Conservation (phyloP, 2,329 filamentous ascomycete species). For the Lecanicillium sp. region DNA sequence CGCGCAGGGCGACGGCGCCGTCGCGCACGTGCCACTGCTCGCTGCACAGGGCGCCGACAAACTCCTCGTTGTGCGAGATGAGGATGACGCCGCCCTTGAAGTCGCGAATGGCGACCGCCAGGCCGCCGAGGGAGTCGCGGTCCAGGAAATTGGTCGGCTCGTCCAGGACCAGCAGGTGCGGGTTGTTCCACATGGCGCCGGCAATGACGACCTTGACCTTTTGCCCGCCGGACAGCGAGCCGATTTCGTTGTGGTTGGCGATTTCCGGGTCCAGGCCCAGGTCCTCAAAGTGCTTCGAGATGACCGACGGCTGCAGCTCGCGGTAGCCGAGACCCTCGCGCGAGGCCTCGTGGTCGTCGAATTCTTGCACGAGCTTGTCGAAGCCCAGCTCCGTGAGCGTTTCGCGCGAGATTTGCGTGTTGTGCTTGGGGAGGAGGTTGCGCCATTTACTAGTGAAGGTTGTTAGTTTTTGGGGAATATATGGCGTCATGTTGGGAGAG, state of each 20-base stretch:
- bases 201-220: constrained; percentile 99
- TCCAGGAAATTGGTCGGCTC: constrained; percentile 99
- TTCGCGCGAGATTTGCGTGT: constrained; percentile 87
- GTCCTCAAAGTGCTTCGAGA: constrained; percentile 97
- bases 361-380: constrained; percentile 91
- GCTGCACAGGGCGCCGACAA: constrained; percentile 88
- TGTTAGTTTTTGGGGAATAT: constrained; percentile 17
- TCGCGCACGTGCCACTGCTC: constrained; percentile 95
- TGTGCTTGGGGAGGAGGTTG: constrained; percentile 81
- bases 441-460: constrained; percentile 69
- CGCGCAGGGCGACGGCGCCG: constrained; percentile 79
- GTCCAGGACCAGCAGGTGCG: constrained; percentile 92
- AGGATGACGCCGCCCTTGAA: constrained; percentile 98
- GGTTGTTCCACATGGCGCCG: constrained; percentile 98
- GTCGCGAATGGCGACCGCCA: constrained; percentile 95
- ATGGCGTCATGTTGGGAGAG: not conserved
- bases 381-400: constrained; percentile 82
- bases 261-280: constrained; percentile 95
- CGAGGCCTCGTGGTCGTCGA: constrained; percentile 98
- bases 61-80: constrained; percentile 99
- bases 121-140: constrained; percentile 89
- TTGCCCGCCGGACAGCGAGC: constrained; percentile 89
- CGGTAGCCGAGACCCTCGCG: constrained; percentile 96
- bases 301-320: constrained; percentile 83
- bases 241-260: constrained; percentile 97